phyloP scores from a whole-genome alignment of 441 rosid genomes.

The Syzygium malaccense region DNA sequence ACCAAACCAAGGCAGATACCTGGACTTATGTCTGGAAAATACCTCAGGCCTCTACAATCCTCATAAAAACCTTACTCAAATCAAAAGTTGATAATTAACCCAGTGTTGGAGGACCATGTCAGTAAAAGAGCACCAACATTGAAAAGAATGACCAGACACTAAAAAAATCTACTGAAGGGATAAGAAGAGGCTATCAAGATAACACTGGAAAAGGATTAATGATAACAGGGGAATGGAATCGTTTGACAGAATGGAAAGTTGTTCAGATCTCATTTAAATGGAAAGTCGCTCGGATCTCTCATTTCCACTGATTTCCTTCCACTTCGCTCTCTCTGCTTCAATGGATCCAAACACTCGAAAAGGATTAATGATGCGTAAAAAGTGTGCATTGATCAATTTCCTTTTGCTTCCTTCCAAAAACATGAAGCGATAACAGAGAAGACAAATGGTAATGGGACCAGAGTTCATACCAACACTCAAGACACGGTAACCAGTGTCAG shows the following conservation, averaged over 20 bases:
- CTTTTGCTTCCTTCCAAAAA: background rate
- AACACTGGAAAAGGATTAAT: background rate
- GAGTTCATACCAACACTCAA: background rate
- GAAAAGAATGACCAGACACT: background rate
- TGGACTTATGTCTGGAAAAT: conserved; percentile 60
- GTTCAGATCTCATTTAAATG: background rate
- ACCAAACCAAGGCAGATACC: conserved; percentile 33
- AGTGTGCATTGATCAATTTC: background rate
- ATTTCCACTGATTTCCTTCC: background rate
- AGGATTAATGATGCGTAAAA: background rate
- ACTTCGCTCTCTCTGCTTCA: background rate
- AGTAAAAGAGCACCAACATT: background rate
- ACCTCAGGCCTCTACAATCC: background rate
- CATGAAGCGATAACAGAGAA: background rate
- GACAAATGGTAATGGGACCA: background rate
- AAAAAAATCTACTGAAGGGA: background rate
- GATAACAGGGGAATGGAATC: background rate
- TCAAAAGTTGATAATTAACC: conserved; percentile 13
- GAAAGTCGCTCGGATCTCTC: background rate
- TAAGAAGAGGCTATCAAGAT: background rate
- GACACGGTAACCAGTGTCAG: background rate
- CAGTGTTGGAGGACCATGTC: conserved; percentile 12
- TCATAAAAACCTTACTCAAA: conserved; percentile 29
- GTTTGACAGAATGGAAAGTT: background rate
- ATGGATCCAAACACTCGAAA: background rate